Evolutionary conservation across 1,139 yeast genomes (phyloP), one percentile per base, ranked within the genome.

Genomic region (Kodamaea plutei): DNA sequence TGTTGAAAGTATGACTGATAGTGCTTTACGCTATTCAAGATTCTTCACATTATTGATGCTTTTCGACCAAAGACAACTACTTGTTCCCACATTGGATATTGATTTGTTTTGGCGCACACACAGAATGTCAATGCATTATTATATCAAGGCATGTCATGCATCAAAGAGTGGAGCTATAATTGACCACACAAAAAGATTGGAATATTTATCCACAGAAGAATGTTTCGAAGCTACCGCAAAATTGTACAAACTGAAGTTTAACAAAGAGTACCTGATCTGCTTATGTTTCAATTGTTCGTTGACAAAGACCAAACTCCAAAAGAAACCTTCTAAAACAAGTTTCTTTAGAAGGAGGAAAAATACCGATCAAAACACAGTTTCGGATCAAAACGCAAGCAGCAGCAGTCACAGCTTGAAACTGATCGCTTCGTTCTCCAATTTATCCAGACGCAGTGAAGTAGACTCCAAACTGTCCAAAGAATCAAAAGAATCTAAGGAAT

Each of bases 51-150:
- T 62, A 14, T 33, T 61, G 19, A 37, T 37, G 2, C 9, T 24
- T 6, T 19, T 28, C 11, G 44, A 38, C 15, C 33, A 25, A n/a
- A 31, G 25, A 7, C 20, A 26, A 11, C 40, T 49, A 31, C 41
- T 55, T 14, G 60, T 64, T 1, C 69, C 71, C 0, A 60, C 69
- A 1, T 44, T 63, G 31, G 70, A 64, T 33, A 54, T 64, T 19
- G 69, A 64, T 35, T 45, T 64, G 24, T 46, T 58, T 1, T 64
- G 70, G 69, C 68, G 60, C 34, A 62, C 69, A 6, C 68, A 64
- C 36, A 66, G 58, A 35, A 44, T 64, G 18, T 42, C 50, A 4
- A 49, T 55, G 25, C 31, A 27, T 12, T 40, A 40, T 15, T 64
- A 64, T 38, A 45, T 48, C 26, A 29, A 41, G 2, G 52, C 47